Evolutionary conservation across 2,329 filamentous ascomycete species (phyloP), one percentile per base, ranked within the genome.

Genomic region (Fusarium ambrosium): DNA sequence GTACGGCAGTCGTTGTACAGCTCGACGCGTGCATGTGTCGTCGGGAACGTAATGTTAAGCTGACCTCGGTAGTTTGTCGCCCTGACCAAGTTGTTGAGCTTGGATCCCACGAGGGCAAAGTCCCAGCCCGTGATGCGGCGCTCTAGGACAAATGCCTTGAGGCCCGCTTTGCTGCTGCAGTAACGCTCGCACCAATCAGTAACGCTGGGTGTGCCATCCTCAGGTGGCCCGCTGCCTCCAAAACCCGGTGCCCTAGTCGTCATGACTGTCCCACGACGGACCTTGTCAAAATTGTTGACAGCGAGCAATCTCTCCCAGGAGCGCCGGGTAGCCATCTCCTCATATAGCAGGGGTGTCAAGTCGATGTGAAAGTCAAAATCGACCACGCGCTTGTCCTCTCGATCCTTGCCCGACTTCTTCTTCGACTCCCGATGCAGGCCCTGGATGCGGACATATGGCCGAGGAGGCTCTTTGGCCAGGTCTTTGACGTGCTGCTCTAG

Each of bases 181-280:
- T 90, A 95, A 43, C 88, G 87, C 68, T 92, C 89, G 76, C 92
- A 94, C 93, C 93, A 95, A 68, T 91, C 88, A 10, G 79, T 70
- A 51, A 83, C 77, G n/a, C 74, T 70, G 0, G 82, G 81, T 4
- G 73, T 77, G 22, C 81, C 81, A n/a, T 77, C 76, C 55, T 83
- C 82, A 7, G 79, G 76, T 4, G 63, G 64, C 20, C 72, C 69
- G 24, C 79, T 77, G 7, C 76, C 72, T 68, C 81, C 80, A 48
- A 86, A 82, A n/a, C 83, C 83, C 1, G 88, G 87, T 0, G 87
- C 90, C 5, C 87, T 83, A 6, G 83, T 87, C 66, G 87, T 85
- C 18, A 90, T 84, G 61, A 91, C 85, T 5, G 90, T 91, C 22
- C 93, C 93, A n/a, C 93, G 91, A 64, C 89, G 87, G 11, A 89